These are phyloP conservation scores for Nemania sp. DNA, from an alignment of 2,329 filamentous ascomycete genomes.

Conservation along the genomic window DNA sequence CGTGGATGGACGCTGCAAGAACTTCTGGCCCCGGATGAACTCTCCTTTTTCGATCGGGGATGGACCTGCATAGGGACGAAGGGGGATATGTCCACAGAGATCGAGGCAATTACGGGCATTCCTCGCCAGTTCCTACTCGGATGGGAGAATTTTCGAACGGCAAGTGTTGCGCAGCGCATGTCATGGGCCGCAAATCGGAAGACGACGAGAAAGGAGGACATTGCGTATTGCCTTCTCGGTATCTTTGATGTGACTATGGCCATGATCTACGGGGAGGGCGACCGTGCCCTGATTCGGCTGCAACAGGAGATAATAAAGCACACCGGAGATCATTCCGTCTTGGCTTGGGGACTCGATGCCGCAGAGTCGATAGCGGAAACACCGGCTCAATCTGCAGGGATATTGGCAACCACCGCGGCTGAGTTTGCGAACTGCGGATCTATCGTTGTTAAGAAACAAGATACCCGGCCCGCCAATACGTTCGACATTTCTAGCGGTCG, in stretches of 20 bases:
- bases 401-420: not conserved
- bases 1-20: slow-evolving; percentile 18
- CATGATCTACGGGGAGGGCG: slow-evolving; percentile 10
- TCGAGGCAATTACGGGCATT: not conserved
- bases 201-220: slow-evolving; percentile 7
- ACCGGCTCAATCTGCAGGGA: not conserved
- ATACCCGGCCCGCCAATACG: no score
- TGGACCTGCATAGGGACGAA: slow-evolving; percentile 1
- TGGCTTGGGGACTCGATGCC: slow-evolving; percentile 1
- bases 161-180: slow-evolving; percentile 11
- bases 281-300: slow-evolving; percentile 10
- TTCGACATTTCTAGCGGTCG: not conserved
- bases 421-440: slow-evolving; percentile 1
- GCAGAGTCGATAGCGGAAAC: not conserved
- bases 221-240: slow-evolving; percentile 8
- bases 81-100: not conserved
- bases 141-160: not conserved
- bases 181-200: slow-evolving; percentile 6
- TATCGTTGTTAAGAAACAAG: not conserved
- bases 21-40: slow-evolving; percentile 8
- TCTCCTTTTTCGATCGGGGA: slow-evolving; percentile 1
- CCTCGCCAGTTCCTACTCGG: not conserved
- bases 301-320: slow-evolving; percentile 13
- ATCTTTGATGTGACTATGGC: slow-evolving; percentile 13
- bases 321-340: slow-evolving; percentile 10